Evolutionary conservation across 305 asterid genomes (phyloP).

Genomic region (Fraxinus baroniana): DNA sequence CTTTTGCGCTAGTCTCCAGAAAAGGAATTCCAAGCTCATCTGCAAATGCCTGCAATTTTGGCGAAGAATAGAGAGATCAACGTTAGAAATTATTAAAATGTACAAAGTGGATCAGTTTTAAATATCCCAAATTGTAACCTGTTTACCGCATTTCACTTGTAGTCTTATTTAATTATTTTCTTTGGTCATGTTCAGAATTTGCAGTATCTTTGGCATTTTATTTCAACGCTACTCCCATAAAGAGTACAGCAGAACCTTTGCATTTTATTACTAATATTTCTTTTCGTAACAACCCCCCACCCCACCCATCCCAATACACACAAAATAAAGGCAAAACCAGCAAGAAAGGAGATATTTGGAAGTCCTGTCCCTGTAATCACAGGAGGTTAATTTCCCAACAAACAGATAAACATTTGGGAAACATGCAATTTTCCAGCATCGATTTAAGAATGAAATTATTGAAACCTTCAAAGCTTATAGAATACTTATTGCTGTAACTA

Average conservation of each 20-base stretch:
- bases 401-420: not conserved
- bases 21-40: conserved; percentile 95
- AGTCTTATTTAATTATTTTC: no score
- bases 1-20: conserved; percentile 97
- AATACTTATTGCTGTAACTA: not conserved
- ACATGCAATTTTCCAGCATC: not conserved
- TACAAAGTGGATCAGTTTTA: no score
- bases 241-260: not conserved
- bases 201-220: no score
- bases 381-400: not conserved
- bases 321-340: not conserved
- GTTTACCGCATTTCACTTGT: no score
- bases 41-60: conserved; percentile 70
- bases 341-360: not conserved
- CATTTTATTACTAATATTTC: no score
- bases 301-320: no score
- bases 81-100: no score
- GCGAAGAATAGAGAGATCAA: not conserved
- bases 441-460: not conserved
- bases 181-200: no score
- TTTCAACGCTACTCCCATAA: not conserved
- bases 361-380: not conserved
- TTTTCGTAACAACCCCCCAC: no score
- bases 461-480: not conserved
- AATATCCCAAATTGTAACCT: no score